Percentiles rank a stretch among this genome's conserved stretches.
Conservation (phyloP, 768 basidiomycete genomes). For the Boletus rufocinnamomeus region DNA sequence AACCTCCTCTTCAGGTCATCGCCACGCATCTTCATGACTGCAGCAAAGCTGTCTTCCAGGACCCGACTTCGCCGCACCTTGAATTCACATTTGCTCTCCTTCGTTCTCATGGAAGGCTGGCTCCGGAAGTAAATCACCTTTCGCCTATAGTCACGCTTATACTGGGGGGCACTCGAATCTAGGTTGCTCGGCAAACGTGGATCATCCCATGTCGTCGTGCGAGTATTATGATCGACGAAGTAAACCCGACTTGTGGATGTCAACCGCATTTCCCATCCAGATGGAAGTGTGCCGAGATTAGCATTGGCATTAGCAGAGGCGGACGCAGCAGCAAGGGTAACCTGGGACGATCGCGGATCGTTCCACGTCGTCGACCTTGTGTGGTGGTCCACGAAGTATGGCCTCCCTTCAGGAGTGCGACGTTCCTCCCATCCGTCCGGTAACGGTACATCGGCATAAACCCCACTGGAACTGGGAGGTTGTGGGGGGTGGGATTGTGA, state of each 20-base stretch:
- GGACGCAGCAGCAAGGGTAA: conserved; percentile 48
- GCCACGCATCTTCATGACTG: conserved; percentile 79
- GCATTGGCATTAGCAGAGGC: conserved; percentile 48
- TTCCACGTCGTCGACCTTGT: conserved; percentile 89
- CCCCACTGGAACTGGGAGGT: conserved; percentile 30
- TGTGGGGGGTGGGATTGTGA: conserved; percentile 27
- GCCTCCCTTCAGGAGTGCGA: conserved; percentile 82
- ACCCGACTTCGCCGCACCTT: conserved; percentile 80
- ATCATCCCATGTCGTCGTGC: conserved; percentile 93
- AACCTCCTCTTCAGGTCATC: conserved; percentile 69
- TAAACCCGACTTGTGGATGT: conserved; percentile 85
- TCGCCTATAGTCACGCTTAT: conserved; percentile 89
- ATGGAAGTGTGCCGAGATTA: conserved; percentile 80
- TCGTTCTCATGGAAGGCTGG: conserved; percentile 79
- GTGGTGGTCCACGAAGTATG: conserved; percentile 76
- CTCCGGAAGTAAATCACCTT: conserved; percentile 93
- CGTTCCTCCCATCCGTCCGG: conserved; percentile 94
- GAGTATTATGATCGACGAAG: conserved; percentile 90
- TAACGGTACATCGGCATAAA: conserved; percentile 66
- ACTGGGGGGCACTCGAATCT: conserved; percentile 90
- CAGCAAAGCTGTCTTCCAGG: conserved; percentile 83
- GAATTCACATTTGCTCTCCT: conserved; percentile 82
- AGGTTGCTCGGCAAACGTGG: conserved; percentile 81
- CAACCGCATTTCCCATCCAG: conserved; percentile 94
- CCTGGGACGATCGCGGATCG: conserved; percentile 67